Conservation (phyloP, 1,284 basidiomycete genomes). For the Amylostereum chailletii region DNA sequence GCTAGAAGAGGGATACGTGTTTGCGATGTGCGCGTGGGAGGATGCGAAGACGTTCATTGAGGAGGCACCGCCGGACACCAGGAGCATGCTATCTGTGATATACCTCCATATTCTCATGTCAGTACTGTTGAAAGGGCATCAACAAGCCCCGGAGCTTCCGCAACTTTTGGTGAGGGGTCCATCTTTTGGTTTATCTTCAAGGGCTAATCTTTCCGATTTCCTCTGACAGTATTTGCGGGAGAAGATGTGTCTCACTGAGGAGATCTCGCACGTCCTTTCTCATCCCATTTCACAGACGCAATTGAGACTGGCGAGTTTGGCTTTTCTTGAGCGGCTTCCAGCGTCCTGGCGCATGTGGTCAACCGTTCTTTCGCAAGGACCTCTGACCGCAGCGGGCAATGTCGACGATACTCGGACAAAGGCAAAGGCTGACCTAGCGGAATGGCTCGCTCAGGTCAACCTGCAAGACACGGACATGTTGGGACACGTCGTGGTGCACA, state of each 20-base stretch:
- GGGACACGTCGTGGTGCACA: too few species aligned
- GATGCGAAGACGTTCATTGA: slow-evolving; percentile 47
- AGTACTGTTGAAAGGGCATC: background rate
- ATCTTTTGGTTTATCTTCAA: too few species aligned
- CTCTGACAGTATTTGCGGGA: slow-evolving; percentile 32
- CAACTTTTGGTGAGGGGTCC: background rate
- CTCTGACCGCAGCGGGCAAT: too few species aligned
- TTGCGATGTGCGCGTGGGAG: slow-evolving; percentile 44
- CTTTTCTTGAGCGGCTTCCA: slow-evolving; percentile 35
- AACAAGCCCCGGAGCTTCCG: background rate
- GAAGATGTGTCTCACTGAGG: slow-evolving; percentile 38
- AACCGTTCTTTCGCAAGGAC: slow-evolving; percentile 25
- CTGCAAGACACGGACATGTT: too few species aligned
- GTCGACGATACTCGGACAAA: slow-evolving; percentile 28
- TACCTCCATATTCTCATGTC: background rate
- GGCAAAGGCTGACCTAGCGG: slow-evolving; percentile 45
- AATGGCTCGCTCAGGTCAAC: slow-evolving; percentile 44
- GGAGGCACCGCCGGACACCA: slow-evolving; percentile 50
- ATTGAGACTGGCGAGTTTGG: slow-evolving; percentile 37
- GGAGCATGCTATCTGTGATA: slow-evolving; percentile 33
- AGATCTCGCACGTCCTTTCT: slow-evolving; percentile 37
- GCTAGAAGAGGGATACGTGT: slow-evolving; percentile 51
- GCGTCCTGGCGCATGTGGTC: slow-evolving; percentile 28
- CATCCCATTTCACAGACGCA: slow-evolving; percentile 36
- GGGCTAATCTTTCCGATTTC: too few species aligned